A percentile compares a stretch with the other conserved stretches of the same genome.
Evolutionary conservation across 2,329 filamentous ascomycete species (phyloP).

Genomic region (Fusarium odoratissimum): DNA sequence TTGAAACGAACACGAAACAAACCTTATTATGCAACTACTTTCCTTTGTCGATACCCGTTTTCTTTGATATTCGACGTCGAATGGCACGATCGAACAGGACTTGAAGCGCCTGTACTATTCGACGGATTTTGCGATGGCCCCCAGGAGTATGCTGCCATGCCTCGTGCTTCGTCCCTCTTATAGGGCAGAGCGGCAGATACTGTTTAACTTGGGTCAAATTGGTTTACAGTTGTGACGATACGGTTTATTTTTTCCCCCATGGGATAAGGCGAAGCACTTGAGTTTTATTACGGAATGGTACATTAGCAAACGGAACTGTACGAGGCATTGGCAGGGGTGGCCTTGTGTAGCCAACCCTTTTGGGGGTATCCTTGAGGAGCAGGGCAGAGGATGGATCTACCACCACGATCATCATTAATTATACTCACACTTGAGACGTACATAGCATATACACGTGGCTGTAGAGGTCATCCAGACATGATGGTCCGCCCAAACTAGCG

Average conservation of each 20-base stretch:
- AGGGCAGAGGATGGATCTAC: constrained; percentile 38
- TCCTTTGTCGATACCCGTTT: constrained; percentile 47
- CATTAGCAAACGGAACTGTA: constrained; percentile 45
- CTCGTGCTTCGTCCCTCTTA: constrained; percentile 10
- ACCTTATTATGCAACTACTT: constrained; percentile 25
- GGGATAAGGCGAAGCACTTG: constrained; percentile 41
- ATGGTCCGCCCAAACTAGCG: constrained; percentile 8
- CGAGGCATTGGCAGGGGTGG: constrained; percentile 43
- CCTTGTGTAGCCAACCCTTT: constrained; percentile 26
- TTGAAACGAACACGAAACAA: constrained; percentile 22
- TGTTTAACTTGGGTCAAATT: constrained; percentile 29
- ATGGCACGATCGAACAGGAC: neutral
- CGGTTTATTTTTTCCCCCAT: constrained; percentile 16
- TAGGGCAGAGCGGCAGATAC: constrained; percentile 7
- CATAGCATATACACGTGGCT: constrained; percentile 46
- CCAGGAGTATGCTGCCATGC: constrained; percentile 15
- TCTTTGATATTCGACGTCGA: constrained; percentile 24
- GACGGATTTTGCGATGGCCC: constrained; percentile 8
- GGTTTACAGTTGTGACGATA: constrained; percentile 20
- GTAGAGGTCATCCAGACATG: constrained; percentile 35
- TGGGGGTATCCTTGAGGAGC: constrained; percentile 26
- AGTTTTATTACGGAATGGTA: constrained; percentile 40
- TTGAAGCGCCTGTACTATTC: constrained; percentile 7
- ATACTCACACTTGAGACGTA: constrained; percentile 40
- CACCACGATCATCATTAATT: constrained; percentile 42